phyloP scores from a whole-genome alignment of 78 protist species.

The Dictyostelium discoideum region DNA sequence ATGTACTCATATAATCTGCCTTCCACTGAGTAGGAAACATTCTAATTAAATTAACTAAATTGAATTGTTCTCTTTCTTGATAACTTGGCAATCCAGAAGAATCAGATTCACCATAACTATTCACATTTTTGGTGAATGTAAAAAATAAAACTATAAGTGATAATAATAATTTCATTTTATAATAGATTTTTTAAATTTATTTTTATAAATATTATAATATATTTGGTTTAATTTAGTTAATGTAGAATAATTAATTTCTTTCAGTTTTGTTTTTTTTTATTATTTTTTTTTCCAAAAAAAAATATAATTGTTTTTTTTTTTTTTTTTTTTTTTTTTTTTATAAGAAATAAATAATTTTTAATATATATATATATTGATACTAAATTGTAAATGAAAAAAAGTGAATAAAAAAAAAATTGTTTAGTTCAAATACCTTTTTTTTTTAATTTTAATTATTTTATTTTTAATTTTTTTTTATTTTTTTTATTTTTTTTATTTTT shows the following conservation, averaged over 20 bases:
- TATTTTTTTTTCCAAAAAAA: too few species aligned
- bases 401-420: background rate
- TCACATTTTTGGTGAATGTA: background rate
- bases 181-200: background rate
- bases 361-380: background rate
- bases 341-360: background rate
- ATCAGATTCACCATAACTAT: slow-evolving; percentile 30
- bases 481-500: too few species aligned
- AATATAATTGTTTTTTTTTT: too few species aligned
- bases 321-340: too few species aligned
- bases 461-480: too few species aligned
- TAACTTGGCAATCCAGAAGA: slow-evolving; percentile 19
- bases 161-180: background rate
- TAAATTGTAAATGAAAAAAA: background rate
- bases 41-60: slow-evolving; percentile 48
- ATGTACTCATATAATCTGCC: background rate
- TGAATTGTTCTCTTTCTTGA: slow-evolving; percentile 30
- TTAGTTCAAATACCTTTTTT: too few species aligned
- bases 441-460: too few species aligned
- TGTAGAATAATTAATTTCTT: background rate
- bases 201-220: background rate
- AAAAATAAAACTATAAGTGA: background rate
- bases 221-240: too few species aligned
- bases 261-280: background rate
- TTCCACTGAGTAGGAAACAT: slow-evolving; percentile 27